Base-by-base conservation (phyloP, 225 moss, liverwort and hornwort genomes). In the Bryoerythrophyllum caledonicum region DNA sequence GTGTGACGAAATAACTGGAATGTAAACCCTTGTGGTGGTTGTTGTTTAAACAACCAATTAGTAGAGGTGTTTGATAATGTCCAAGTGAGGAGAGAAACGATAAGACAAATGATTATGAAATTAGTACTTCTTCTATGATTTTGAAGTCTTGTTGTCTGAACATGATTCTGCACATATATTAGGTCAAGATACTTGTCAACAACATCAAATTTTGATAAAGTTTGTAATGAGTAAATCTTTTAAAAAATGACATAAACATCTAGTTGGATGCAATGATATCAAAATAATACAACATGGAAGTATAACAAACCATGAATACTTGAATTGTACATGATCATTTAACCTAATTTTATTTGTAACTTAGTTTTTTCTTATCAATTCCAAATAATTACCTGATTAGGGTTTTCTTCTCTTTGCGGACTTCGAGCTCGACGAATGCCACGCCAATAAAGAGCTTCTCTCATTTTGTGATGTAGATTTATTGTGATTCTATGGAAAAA, bases 1-100 rank as follows among this genome's bases (percentile, higher is more conserved):
- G n/a, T 27, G 49, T 60, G 3, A 20, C 49, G 68, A 4, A 69
- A 76, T 1, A 76, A 15, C 27, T 76, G 52, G 69, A 77, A 53
- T 41, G 60, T 40, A 15, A 77, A 21, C 8, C 27, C 69, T 27
- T 20, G 8, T 20, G 27, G 41, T 70, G 62, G 27, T 13, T 20
- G 38, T 70, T 60, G 66, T 54, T 78, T 38, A 9, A 30, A 11
- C 54, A 30, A 32, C 16, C 10, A 54, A 26, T 46, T 23, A 30
- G 16, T 59, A 46, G 17, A 43, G 30, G 41, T 71, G 41, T 23
- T 71, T 43, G 21, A 71, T 32, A 30, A 20, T 40, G 41, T 64
- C 63, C 52, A 64, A 78, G 10, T 21, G 6, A 64, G 21, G 32
- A 55, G 71, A 38, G 56, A 71, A 54, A 64, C 43, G 11, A n/a